A percentile compares a stretch with the other conserved stretches of the same genome.
phyloP scores from a whole-genome alignment of 164 flowering plant genomes.

The Hamamelis virginiana region DNA sequence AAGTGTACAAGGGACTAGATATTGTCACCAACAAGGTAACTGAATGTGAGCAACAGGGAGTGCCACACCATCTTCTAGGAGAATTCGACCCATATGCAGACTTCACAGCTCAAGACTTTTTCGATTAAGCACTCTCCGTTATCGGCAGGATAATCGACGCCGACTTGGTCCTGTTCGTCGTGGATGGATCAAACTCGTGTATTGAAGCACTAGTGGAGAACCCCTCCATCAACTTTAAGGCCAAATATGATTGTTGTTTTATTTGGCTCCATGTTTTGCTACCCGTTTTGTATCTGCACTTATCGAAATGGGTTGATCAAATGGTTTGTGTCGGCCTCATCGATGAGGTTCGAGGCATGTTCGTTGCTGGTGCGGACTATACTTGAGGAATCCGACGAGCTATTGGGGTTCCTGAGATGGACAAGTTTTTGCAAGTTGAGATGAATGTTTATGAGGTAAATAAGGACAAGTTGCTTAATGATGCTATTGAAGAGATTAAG shows the following conservation, averaged over 20 bases:
- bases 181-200: conserved; percentile 42
- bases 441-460: background rate
- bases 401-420: conserved; percentile 41
- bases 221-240: conserved; percentile 5
- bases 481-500: conserved; percentile 24
- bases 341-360: conserved; percentile 27
- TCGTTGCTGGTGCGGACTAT: conserved; percentile 16
- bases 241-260: conserved; percentile 25
- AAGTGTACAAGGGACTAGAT: conserved; percentile 28
- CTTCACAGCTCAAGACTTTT: conserved; percentile 24
- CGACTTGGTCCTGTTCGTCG: conserved; percentile 30
- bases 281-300: conserved; percentile 11
- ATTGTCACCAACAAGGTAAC: conserved; percentile 33
- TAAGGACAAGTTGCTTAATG: conserved; percentile 5
- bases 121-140: background rate
- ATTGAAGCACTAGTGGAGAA: conserved; percentile 32
- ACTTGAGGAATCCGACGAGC: conserved; percentile 29
- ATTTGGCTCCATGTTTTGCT: conserved; percentile 30
- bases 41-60: conserved; percentile 16
- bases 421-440: conserved; percentile 18
- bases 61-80: conserved; percentile 45
- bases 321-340: conserved; percentile 37
- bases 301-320: conserved; percentile 30
- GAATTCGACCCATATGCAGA: conserved; percentile 26
- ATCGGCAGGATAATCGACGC: conserved; percentile 5